Percentiles rank a stretch among this genome's conserved stretches.
Evolutionary conservation across 495 filamentous ascomycete genomes (phyloP).

Genomic region (Chaetomidium leptoderma): DNA sequence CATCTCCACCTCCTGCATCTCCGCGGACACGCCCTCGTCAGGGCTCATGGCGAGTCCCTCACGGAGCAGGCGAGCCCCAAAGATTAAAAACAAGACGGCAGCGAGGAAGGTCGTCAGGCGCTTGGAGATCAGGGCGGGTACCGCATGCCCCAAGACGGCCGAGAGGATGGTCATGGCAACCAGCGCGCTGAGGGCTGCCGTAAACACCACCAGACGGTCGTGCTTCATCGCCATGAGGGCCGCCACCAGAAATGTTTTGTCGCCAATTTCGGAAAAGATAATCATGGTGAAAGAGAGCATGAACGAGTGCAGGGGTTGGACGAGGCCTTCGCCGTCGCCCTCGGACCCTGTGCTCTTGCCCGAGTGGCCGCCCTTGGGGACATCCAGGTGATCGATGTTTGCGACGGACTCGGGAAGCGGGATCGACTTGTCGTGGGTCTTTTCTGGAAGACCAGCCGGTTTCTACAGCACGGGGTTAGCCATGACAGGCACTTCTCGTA

Average conservation of each 20-base stretch:
- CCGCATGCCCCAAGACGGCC: slow-evolving; percentile 88
- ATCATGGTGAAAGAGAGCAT: slow-evolving; percentile 95
- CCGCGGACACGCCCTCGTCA: slow-evolving; percentile 83
- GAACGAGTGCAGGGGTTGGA: slow-evolving; percentile 86
- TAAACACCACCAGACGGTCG: slow-evolving; percentile 86
- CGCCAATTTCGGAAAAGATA: slow-evolving; percentile 91
- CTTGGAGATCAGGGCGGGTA: slow-evolving; percentile 87
- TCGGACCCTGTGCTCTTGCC: slow-evolving; percentile 27
- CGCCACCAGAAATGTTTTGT: slow-evolving; percentile 97
- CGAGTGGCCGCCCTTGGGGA: slow-evolving; percentile 48
- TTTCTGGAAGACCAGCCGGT: slow-evolving; percentile 74
- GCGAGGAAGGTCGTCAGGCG: slow-evolving; percentile 82
- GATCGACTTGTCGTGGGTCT: slow-evolving; percentile 70
- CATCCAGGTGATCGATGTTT: slow-evolving; percentile 62
- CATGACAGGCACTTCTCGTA: background rate
- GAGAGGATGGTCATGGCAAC: slow-evolving; percentile 96
- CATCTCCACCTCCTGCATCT: slow-evolving; percentile 95
- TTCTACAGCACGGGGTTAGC: slow-evolving; percentile 54
- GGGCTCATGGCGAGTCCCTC: slow-evolving; percentile 86
- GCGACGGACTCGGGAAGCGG: slow-evolving; percentile 62
- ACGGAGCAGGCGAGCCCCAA: slow-evolving; percentile 77
- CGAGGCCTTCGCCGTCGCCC: slow-evolving; percentile 57
- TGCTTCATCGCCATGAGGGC: slow-evolving; percentile 99
- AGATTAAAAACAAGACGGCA: slow-evolving; percentile 78
- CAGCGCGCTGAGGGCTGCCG: slow-evolving; percentile 85